Conservation (phyloP, 768 basidiomycete genomes). For the Pleurotus ostreatus region DNA sequence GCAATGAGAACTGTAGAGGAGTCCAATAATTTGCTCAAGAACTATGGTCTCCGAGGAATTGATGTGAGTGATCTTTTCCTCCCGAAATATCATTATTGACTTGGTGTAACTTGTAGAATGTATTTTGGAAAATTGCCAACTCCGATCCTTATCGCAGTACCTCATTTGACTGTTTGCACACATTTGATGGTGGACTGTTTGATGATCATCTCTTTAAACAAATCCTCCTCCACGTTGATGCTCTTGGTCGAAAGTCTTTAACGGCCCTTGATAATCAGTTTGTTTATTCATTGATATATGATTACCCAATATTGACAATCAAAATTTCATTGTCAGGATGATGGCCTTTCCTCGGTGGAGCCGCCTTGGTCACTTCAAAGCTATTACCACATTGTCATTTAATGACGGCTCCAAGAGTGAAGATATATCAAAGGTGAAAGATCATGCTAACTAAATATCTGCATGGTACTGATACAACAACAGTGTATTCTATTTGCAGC, state of each 20-base stretch:
- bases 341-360: constrained; percentile 27
- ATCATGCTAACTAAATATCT: not conserved
- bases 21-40: constrained; percentile 15
- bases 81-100: too few relatives aligned
- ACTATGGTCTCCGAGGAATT: constrained; percentile 14
- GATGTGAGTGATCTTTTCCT: too few relatives aligned
- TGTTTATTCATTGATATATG: constrained; percentile 8
- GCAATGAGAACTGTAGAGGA: not conserved
- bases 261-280: constrained; percentile 22
- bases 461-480: constrained; percentile 8
- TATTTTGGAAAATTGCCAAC: constrained; percentile 34
- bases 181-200: constrained; percentile 26
- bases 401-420: constrained; percentile 30
- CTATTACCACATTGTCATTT: constrained; percentile 22
- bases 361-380: constrained; percentile 26
- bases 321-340: constrained; percentile 17
- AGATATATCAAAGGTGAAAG: constrained; percentile 29
- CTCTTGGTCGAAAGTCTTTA: constrained; percentile 10
- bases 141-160: too few relatives aligned
- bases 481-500: constrained; percentile 25
- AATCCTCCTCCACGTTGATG: constrained; percentile 18
- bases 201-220: constrained; percentile 25
- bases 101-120: constrained; percentile 24
- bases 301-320: not conserved
- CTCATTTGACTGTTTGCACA: constrained; percentile 37